A percentile compares a stretch with the other conserved stretches of the same genome.
Conservation (phyloP, 345 rosid species). For the Limnanthes douglasii region DNA sequence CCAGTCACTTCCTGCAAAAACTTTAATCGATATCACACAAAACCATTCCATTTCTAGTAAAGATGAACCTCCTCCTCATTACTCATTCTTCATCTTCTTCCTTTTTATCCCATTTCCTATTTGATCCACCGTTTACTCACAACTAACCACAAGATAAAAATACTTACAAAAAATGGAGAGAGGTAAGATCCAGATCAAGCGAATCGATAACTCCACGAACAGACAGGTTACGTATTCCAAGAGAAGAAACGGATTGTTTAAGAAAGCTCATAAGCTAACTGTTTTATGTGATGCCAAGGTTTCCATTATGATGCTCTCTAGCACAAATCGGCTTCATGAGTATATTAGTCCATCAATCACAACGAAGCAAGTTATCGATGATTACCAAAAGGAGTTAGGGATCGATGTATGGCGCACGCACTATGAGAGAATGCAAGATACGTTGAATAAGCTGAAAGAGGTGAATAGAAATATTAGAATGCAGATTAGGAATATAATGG, state of each 20-base stretch:
- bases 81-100: too few species aligned
- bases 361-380: constrained; percentile 50
- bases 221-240: constrained; percentile 71
- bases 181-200: constrained; percentile 85
- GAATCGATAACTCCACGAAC: constrained; percentile 70
- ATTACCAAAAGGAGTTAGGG: constrained; percentile 41
- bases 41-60: too few species aligned
- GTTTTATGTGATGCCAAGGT: constrained; percentile 75
- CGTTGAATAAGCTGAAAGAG: constrained; percentile 44
- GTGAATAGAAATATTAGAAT: constrained; percentile 37
- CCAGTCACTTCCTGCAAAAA: too few species aligned
- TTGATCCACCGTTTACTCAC: too few species aligned
- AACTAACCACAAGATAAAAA: too few species aligned
- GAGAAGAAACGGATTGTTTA: constrained; percentile 63
- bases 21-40: too few species aligned
- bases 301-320: constrained; percentile 65
- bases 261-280: constrained; percentile 70
- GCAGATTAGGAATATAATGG: constrained; percentile 65
- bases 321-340: constrained; percentile 55
- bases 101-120: too few species aligned
- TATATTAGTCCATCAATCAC: constrained; percentile 51
- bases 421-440: constrained; percentile 65
- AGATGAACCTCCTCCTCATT: too few species aligned
- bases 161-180: too few species aligned
- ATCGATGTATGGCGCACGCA: constrained; percentile 67